These are phyloP conservation scores for Yarrowia sp. DNA, from an alignment of 805 yeast species.

Conservation along the genomic window DNA sequence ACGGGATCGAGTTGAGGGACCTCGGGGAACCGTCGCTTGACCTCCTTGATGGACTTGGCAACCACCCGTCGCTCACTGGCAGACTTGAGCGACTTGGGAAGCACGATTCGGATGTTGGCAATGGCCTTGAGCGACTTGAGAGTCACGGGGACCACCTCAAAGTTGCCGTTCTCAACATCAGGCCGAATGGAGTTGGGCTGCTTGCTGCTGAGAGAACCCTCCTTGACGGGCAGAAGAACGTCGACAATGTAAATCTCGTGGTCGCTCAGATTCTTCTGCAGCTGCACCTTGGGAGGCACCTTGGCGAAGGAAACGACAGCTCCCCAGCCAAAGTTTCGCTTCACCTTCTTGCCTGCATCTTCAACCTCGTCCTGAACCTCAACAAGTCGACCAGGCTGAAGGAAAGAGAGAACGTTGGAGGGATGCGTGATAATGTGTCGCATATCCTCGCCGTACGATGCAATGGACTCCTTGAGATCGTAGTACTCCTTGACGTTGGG, in stretches of 20 bases:
- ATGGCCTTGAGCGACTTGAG: constrained; percentile 75
- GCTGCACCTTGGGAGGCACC: constrained; percentile 52
- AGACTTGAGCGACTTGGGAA: constrained; percentile 73
- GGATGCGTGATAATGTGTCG: constrained; percentile 90
- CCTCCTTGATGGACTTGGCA: constrained; percentile 77
- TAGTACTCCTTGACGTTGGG: constrained; percentile 77
- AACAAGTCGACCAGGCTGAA: constrained; percentile 88
- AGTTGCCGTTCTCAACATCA: constrained; percentile 68
- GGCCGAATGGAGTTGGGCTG: constrained; percentile 91
- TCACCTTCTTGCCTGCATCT: constrained; percentile 42
- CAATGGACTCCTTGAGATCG: constrained; percentile 76
- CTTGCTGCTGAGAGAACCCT: constrained; percentile 75
- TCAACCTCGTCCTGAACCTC: constrained; percentile 54
- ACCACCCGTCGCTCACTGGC: constrained; percentile 58
- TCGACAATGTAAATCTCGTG: constrained; percentile 90
- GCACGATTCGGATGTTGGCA: constrained; percentile 78
- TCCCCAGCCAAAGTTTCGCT: constrained; percentile 93
- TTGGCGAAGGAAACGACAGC: constrained; percentile 79
- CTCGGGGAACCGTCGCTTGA: constrained; percentile 82
- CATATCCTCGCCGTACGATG: constrained; percentile 73
- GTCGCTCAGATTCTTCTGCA: constrained; percentile 66
- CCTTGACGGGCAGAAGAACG: constrained; percentile 78
- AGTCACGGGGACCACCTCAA: constrained; percentile 85
- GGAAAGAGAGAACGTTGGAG: constrained; percentile 77
- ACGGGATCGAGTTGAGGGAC: constrained; percentile 91